These are phyloP conservation scores for Cryoendolithus antarcticus DNA, from an alignment of 2,329 filamentous ascomycete genomes.

Conservation along the genomic window DNA sequence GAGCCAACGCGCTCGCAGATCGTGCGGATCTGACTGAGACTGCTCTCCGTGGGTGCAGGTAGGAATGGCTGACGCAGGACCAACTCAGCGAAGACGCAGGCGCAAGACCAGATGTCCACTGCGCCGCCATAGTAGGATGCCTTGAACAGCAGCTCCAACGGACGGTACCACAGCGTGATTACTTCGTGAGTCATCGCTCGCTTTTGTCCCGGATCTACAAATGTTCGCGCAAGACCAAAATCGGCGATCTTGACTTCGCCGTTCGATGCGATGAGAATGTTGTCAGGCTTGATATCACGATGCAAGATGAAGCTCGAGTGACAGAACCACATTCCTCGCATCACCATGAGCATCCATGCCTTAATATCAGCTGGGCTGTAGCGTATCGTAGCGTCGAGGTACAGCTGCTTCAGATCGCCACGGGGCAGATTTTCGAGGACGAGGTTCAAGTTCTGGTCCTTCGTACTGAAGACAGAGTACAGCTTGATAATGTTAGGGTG, in stretches of 20 bases:
- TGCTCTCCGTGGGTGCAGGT: conserved; percentile 50
- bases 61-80: conserved; percentile 73
- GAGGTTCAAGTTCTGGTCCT: conserved; percentile 90
- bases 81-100: conserved; percentile 85
- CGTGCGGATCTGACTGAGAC: conserved; percentile 73
- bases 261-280: conserved; percentile 83
- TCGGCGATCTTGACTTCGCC: conserved; percentile 92
- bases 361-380: conserved; percentile 90
- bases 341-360: conserved; percentile 97
- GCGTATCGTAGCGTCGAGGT: conserved; percentile 67
- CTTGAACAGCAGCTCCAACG: conserved; percentile 85
- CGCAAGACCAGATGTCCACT: conserved; percentile 90
- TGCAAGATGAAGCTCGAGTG: conserved; percentile 90
- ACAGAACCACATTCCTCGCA: conserved; percentile 86
- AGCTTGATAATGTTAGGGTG: conserved; percentile 95
- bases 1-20: conserved; percentile 81
- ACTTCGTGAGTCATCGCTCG: conserved; percentile 79
- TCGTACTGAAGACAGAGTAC: conserved; percentile 85
- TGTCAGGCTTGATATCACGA: conserved; percentile 98
- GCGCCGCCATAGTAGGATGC: conserved; percentile 79
- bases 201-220: conserved; percentile 64
- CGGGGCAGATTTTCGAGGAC: conserved; percentile 87
- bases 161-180: conserved; percentile 93
- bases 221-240: conserved; percentile 85
- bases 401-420: conserved; percentile 91